Base-by-base conservation (phyloP, 1,284 basidiomycete genomes). In the Heliocybe sulcata region DNA sequence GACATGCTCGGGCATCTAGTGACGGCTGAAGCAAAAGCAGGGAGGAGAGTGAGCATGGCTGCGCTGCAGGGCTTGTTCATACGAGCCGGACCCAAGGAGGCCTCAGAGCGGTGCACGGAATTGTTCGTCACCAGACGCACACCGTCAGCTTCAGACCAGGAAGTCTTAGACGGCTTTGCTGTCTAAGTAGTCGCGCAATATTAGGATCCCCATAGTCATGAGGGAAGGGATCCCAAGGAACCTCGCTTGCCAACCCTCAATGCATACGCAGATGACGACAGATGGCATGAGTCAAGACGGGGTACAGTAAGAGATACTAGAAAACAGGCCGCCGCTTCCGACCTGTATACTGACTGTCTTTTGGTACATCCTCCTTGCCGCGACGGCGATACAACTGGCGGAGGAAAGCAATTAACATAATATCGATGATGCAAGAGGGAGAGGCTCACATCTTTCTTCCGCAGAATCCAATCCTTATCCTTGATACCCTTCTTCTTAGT, bases 61-160 rank as follows among this genome's bases (percentile, higher is more conserved):
- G 84, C 88, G 33, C 72, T 98, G 56, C 94, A 98, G 65, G 94
- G 94, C 16, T 79, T 91, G 54, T 98, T 98, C 69, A 98, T 98
- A 61, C 78, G 90, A 56, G 83, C 82, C 64, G 75, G 73, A 33
- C 80, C 88, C 25, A 72, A 68, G 61, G 82, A 86, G 35, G 91
- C 87, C 12, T 68, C 93, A 2, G 67, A 60, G 47, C 75, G 72
- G 35, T 82, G 83, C 63, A 72, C 68, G 45, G 77, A 80, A 38
- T 69, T 87, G 54, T 84, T 85, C 58, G 63, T 63, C n/a, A 42
- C 56, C 16, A 56, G 60, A 54, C 35, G 54, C 42, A 61, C 38
- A 12, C 45, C 49, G 29, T 23, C 47, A 20, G 6, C 38, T 16
- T 42, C 38, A 42, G 38, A 42, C 16, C 16, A 42, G 38, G 38